Percentiles rank a stretch among this genome's conserved stretches.
phyloP scores from a whole-genome alignment of 139 green algal species.

The Penium margaritaceum region DNA sequence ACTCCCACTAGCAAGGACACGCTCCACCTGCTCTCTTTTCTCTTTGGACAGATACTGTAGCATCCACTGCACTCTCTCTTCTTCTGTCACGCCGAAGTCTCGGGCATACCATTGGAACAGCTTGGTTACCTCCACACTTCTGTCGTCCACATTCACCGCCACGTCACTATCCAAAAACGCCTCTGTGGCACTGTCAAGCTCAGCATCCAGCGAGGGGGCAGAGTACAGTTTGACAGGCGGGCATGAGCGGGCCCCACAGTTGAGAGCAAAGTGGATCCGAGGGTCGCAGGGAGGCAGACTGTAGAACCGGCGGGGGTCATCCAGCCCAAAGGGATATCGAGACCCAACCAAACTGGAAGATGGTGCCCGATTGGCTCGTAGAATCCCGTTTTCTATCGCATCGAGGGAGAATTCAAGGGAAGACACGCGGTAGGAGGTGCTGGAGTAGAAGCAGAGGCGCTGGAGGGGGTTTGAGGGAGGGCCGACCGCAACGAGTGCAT shows the following conservation, averaged over 20 bases:
- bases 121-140: too few relatives aligned
- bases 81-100: too few relatives aligned
- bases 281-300: slow-evolving; percentile 59
- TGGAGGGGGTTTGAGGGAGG: slow-evolving; percentile 15
- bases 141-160: slow-evolving; percentile 50
- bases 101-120: too few relatives aligned
- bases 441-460: slow-evolving; percentile 47
- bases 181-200: slow-evolving; percentile 59
- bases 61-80: too few relatives aligned
- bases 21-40: too few relatives aligned
- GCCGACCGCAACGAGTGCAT: slow-evolving; percentile 54
- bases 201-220: slow-evolving; percentile 61
- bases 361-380: slow-evolving; percentile 68
- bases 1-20: too few relatives aligned
- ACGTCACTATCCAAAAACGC: slow-evolving; percentile 63
- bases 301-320: slow-evolving; percentile 43
- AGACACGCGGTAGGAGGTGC: slow-evolving; percentile 60
- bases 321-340: not conserved
- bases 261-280: slow-evolving; percentile 89
- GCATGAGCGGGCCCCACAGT: slow-evolving; percentile 83
- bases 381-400: slow-evolving; percentile 88
- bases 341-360: slow-evolving; percentile 44
- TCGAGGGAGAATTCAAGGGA: slow-evolving; percentile 64
- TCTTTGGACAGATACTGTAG: too few relatives aligned
- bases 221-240: slow-evolving; percentile 84